Conservation (phyloP, 2,329 filamentous ascomycete species). For the Colletotrichum filicis region DNA sequence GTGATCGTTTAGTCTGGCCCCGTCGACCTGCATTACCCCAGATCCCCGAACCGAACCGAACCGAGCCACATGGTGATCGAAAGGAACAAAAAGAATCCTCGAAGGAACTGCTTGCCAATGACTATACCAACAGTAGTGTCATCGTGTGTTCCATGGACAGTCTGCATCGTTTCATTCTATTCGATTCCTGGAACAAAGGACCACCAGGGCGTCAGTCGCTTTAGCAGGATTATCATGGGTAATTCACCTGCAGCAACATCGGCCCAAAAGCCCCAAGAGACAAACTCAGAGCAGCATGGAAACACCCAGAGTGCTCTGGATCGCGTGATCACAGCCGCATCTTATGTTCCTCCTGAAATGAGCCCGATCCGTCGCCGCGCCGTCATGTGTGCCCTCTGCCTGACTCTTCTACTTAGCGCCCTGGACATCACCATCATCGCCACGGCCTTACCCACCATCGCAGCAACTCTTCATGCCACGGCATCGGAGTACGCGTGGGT, state of each 20-base stretch:
- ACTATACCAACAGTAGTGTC: background rate
- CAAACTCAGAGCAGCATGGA: background rate
- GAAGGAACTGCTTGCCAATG: background rate
- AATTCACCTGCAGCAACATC: background rate
- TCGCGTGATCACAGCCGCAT: background rate
- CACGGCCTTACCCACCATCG: slow-evolving; percentile 43
- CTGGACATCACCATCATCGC: slow-evolving; percentile 43
- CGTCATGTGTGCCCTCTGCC: slow-evolving; percentile 36
- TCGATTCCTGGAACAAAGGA: no score
- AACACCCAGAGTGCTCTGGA: background rate
- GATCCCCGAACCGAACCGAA: background rate
- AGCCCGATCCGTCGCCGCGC: background rate
- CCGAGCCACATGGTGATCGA: background rate
- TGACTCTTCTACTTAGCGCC: slow-evolving; percentile 40
- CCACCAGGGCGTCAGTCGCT: no score
- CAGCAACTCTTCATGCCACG: slow-evolving; percentile 36
- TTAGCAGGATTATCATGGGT: background rate
- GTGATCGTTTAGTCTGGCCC: background rate
- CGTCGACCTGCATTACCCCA: background rate
- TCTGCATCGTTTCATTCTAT: background rate
- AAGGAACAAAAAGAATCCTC: background rate
- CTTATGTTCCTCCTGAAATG: background rate
- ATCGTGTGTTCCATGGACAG: background rate
- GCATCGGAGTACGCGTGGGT: slow-evolving; percentile 43
- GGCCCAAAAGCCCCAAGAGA: background rate